Evolutionary conservation across 331 rosid genomes (phyloP).

Genomic region (Acacia concinna): DNA sequence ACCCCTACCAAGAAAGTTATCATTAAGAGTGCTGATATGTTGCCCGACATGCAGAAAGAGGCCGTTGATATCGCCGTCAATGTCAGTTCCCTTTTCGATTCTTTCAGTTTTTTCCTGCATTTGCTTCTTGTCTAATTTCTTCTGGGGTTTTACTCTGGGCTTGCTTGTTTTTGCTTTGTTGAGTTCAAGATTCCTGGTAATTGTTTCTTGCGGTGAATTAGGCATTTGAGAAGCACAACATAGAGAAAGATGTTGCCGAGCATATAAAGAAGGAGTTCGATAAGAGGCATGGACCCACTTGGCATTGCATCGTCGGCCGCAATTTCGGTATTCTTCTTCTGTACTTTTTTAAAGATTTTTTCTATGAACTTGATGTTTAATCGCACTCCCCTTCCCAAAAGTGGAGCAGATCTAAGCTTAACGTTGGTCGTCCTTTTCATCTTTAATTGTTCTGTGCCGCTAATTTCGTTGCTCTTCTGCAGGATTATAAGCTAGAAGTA

Average conservation of each 20-base stretch:
- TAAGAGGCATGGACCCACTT: slow-evolving; percentile 83
- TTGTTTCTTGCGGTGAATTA: slow-evolving; percentile 26
- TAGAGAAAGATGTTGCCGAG: slow-evolving; percentile 97
- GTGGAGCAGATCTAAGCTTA: slow-evolving; percentile 43
- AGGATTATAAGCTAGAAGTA: background rate
- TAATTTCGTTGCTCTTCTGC: slow-evolving; percentile 27
- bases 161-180: background rate
- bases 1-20: slow-evolving; percentile 61
- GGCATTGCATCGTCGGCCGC: slow-evolving; percentile 99
- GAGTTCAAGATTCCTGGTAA: background rate
- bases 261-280: slow-evolving; percentile 89
- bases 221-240: slow-evolving; percentile 86
- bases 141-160: background rate
- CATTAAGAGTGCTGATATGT: slow-evolving; percentile 94
- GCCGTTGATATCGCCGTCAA: slow-evolving; percentile 89
- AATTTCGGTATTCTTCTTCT: slow-evolving; percentile 69
- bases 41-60: slow-evolving; percentile 85
- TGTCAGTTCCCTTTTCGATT: slow-evolving; percentile 40
- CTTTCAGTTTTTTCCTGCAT: background rate
- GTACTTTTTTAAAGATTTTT: background rate
- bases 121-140: background rate
- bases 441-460: background rate
- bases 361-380: background rate
- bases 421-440: background rate
- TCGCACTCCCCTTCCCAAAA: slow-evolving; percentile 18